These are phyloP conservation scores for Venturia asperata DNA, from an alignment of 2,329 filamentous ascomycete species.

Conservation along the genomic window DNA sequence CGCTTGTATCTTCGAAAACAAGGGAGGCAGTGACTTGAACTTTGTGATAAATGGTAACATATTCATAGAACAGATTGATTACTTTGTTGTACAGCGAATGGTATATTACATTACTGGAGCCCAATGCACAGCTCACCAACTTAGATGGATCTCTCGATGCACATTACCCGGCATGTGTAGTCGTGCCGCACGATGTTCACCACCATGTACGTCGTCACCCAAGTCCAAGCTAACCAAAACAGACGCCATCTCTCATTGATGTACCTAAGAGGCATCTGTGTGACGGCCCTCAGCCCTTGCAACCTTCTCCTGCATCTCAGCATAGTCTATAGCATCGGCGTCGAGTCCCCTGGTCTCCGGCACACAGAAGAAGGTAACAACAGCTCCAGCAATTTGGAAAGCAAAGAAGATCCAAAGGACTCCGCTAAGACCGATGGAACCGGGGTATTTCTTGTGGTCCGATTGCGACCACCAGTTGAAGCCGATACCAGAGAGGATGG, in stretches of 20 bases:
- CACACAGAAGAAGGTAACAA: conserved; percentile 21
- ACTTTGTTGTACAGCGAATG: neutral
- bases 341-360: conserved; percentile 21
- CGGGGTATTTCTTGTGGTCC: conserved; percentile 19
- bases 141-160: neutral
- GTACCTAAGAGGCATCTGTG: neutral
- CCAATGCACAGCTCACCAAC: neutral
- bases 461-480: conserved; percentile 21
- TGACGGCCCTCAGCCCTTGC: neutral
- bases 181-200: neutral
- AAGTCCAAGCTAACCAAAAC: neutral
- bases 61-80: no score
- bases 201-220: neutral
- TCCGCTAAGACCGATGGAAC: conserved; percentile 20
- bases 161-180: neutral
- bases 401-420: conserved; percentile 22
- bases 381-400: conserved; percentile 19
- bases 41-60: no score
- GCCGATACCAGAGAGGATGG: conserved; percentile 25
- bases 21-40: no score
- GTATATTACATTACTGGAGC: conserved; percentile 2
- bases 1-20: no score
- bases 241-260: no score
- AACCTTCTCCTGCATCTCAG: conserved; percentile 18
- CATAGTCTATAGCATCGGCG: conserved; percentile 21